Base-by-base conservation (phyloP, 352 stramenopile genomes). In the Thalassiosira allenii region DNA sequence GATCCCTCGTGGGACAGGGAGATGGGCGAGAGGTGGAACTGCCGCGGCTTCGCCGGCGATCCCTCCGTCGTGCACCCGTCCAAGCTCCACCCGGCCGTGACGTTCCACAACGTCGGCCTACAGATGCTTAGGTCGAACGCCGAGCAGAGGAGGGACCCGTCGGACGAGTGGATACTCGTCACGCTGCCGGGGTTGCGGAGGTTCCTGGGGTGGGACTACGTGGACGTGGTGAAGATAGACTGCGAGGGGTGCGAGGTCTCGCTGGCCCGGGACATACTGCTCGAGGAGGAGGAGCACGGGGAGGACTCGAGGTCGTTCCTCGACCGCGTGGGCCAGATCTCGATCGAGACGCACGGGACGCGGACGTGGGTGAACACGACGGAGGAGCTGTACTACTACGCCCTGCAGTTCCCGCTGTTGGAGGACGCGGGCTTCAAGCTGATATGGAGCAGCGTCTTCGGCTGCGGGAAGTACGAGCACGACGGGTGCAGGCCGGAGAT, bases 301-400 rank as follows among this genome's bases (percentile, higher is more conserved):
- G n/a, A n/a, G n/a, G n/a, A n/a, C n/a, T n/a, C n/a, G n/a, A n/a
- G n/a, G n/a, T n/a, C n/a, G n/a, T 91, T 90, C 57, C 73, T 91
- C 2, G 8, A 71, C 59, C 71, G 83, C 49, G 76, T 91, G 5
- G 84, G 77, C 63, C 82, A 91, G 57, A 75, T 91, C 27, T 82
- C 75, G 0, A 83, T 89, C 64, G 86, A 91, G 54, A 87, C 79
- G 2, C 86, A 91, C 52, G 78, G 83, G 0, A 78, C 79, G 8
- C 77, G 65, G 32, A 75, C 74, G 29, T 91, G 84, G 84, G 73
- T 91, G 52, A 83, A 66, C 29, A 82, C 70, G 11, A 30, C 12
- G 2, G 82, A 89, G 51, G 40, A 87, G 27, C 22, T 89, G 5
- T 90, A 91, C 68, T 90, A 90, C 57, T 91, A 83, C 75, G 86